phyloP scores from a whole-genome alignment of 169 alveolate species.

The Eimeria acervulina region DNA sequence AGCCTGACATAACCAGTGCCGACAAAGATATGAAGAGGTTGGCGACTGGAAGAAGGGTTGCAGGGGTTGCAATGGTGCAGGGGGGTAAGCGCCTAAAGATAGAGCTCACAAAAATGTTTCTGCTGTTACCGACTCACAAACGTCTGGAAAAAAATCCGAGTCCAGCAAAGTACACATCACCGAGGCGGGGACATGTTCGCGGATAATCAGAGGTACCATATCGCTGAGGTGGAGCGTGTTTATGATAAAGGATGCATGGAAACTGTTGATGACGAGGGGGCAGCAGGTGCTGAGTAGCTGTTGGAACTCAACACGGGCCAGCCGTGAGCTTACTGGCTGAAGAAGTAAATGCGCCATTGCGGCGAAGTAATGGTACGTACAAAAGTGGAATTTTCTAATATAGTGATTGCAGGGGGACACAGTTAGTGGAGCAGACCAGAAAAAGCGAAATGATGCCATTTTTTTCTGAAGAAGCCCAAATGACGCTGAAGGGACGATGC shows the following conservation, averaged over 20 bases:
- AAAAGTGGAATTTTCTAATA: not conserved
- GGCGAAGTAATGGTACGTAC: not conserved
- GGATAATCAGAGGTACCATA: not conserved
- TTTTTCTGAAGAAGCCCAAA: not conserved
- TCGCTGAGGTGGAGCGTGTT: too few species aligned
- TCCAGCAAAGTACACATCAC: not conserved
- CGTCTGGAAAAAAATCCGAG: not conserved
- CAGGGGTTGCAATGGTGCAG: not conserved
- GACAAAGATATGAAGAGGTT: not conserved
- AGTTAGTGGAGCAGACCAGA: not conserved
- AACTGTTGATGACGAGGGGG: not conserved
- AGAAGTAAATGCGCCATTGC: not conserved
- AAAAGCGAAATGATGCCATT: not conserved
- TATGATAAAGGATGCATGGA: not conserved
- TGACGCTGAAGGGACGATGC: not conserved
- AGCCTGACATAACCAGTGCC: not conserved
- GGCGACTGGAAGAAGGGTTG: not conserved
- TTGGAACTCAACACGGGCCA: not conserved
- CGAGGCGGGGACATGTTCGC: not conserved
- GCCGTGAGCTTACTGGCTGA: conserved; percentile 14
- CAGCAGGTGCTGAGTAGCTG: not conserved
- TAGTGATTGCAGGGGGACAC: not conserved
- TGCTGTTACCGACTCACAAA: not conserved
- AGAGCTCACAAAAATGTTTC: not conserved
- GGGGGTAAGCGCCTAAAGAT: not conserved